Evolutionary conservation across 768 basidiomycete species (phyloP), one percentile per base, ranked within the genome.

Genomic region (Tulasnella sp.): DNA sequence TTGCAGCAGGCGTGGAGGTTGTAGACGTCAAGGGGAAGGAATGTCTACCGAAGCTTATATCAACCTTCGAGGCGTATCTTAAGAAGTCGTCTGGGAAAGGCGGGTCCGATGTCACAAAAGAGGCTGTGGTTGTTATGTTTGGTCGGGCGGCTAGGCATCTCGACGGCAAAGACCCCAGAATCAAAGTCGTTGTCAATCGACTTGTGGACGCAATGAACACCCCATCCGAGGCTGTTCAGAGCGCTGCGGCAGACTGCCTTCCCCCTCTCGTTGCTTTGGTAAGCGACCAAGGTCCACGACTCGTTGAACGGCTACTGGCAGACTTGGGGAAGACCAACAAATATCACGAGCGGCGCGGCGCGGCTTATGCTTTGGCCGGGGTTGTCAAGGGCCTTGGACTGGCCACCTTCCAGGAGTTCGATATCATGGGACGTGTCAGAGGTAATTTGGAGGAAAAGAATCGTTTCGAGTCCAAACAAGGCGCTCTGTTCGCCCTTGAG

Each of bases 341-440:
- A 69, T 98, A 99, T 68, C 95, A 90, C 9, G 79, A 81, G 52
- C 81, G 96, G n/a, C 81, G 95, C n/a, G 96, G 96, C 30, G 94
- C 95, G 1, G 94, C 95, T 1, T 98, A 97, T 70, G 96, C 95
- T 43, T 73, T 99, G 19, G 92, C 95, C 1, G 96, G 96, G 26
- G 80, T 90, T 44, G 78, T 97, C 68, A 88, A 87, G 67, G 96
- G 96, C n/a, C 79, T 84, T 1, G 96, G 96, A 1, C 80, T 98
- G 27, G 76, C 81, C 0, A 81, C 84, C 0, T 81, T 98, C 74
- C 91, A 93, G 69, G 84, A 92, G 68, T 87, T 85, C 68, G 76
- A 85, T 55, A 74, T 97, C 44, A 81, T 96, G 63, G 74, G 74
- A 9, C 82, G 86, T 21, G 75, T 99, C 9, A 80, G 81, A 49